Evolutionary conservation across 2,329 filamentous ascomycete genomes (phyloP).

Genomic region (Trichoderma aggressivum): DNA sequence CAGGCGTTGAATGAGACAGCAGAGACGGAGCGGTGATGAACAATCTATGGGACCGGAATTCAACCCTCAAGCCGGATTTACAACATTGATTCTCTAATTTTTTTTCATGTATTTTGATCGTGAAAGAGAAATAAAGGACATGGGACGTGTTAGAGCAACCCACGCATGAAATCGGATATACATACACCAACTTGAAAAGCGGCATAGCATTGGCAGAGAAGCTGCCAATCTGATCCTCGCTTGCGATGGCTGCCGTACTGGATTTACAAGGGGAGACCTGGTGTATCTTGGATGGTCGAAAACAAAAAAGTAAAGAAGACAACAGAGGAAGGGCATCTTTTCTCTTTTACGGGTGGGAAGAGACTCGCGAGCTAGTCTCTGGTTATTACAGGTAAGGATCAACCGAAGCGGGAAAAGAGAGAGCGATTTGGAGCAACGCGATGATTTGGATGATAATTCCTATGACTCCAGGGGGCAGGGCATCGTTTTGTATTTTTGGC

Average conservation of each 20-base stretch:
- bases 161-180: not conserved
- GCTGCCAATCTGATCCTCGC: constrained; percentile 8
- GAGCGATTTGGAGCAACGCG: not conserved
- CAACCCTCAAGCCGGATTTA: not conserved
- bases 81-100: not conserved
- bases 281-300: not conserved
- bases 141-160: not conserved
- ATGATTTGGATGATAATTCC: constrained; percentile 18
- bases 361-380: not conserved
- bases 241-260: not conserved
- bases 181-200: not conserved
- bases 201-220: not conserved
- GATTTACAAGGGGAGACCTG: not conserved
- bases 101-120: constrained; percentile 17
- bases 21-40: constrained; percentile 29
- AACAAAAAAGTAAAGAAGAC: not conserved
- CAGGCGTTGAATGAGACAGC: constrained; percentile 19
- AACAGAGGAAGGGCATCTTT: not conserved
- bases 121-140: not conserved
- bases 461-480: constrained; percentile 3
- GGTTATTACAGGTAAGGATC: not conserved
- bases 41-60: not conserved
- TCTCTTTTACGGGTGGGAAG: not conserved
- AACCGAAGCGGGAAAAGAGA: not conserved
- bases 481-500: not conserved